These are phyloP conservation scores for Xerocomus brunneocitrinus DNA, from an alignment of 768 basidiomycete species.

Conservation along the genomic window DNA sequence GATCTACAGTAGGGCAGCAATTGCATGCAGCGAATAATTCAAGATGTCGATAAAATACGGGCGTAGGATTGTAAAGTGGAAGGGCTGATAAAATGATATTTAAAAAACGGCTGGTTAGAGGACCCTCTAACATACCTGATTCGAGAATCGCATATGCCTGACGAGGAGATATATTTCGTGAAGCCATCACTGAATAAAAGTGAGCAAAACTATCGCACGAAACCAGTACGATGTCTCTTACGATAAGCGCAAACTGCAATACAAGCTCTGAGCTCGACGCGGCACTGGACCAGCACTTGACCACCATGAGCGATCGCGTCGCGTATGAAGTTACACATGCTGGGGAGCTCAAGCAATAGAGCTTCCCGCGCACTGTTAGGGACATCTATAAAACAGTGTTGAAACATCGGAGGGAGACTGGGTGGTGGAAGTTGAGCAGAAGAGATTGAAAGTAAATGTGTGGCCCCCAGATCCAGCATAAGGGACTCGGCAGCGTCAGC, in stretches of 20 bases:
- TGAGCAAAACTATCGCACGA: neutral
- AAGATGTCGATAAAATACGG: constrained; percentile 43
- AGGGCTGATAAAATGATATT: constrained; percentile 33
- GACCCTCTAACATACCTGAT: constrained; percentile 32
- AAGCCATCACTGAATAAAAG: constrained; percentile 42
- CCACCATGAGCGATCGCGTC: constrained; percentile 39
- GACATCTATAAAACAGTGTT: constrained; percentile 42
- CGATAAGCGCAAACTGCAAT: constrained; percentile 50
- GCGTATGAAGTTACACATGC: constrained; percentile 43
- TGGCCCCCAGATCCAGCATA: constrained; percentile 46
- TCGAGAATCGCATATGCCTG: constrained; percentile 41
- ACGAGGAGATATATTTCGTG: constrained; percentile 33
- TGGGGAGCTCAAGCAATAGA: constrained; percentile 44
- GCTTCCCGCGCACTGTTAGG: constrained; percentile 35
- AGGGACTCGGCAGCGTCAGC: constrained; percentile 45
- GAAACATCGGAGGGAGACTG: constrained; percentile 27
- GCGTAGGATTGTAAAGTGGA: constrained; percentile 51
- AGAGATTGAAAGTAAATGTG: constrained; percentile 51
- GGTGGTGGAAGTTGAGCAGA: constrained; percentile 43
- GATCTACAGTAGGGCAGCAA: constrained; percentile 35
- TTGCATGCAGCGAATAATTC: constrained; percentile 43
- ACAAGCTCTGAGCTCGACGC: constrained; percentile 51
- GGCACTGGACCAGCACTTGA: constrained; percentile 51
- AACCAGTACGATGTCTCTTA: constrained; percentile 25
- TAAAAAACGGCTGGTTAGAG: neutral